Base-by-base conservation (phyloP, 495 filamentous ascomycete species). In the Aspergillus ostianus region DNA sequence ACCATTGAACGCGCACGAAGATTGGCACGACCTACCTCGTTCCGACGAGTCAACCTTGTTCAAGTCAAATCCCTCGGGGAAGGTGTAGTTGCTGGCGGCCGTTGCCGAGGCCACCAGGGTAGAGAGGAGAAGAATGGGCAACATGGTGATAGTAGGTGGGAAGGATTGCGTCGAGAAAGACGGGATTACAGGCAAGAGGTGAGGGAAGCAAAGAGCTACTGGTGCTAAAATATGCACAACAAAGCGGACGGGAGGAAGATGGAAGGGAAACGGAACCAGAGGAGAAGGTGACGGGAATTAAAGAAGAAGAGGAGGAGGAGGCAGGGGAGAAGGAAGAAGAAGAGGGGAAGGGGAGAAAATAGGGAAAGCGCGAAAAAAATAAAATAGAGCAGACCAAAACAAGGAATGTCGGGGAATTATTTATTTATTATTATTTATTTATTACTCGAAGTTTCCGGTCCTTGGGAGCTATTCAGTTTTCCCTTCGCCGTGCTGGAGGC, bases 51-150 rank as follows among this genome's bases (percentile, higher is more conserved):
- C 61, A 29, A 78, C 69, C 51, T 64, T 47, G 49, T 59, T 69
- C 49, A 77, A 57, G 60, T 79, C 69, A 62, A 77, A 80, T n/a
- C 69, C 73, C 13, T 62, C 47, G 30, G 77, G 77, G 45, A 78
- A 60, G 48, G 68, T 76, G 64, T 73, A 77, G 53, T 68, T 63
- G 54, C 59, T 59, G 44, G 60, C 69, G 21, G 71, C 60, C 32
- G 66, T 65, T 51, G 65, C 70, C 32, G 68, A 59, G 30, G 67
- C 68, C 19, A 65, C 67, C n/a, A 78, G 57, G 44, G 69, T 51
- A 20, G 73, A 70, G 58, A 80, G 57, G 59, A 75, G 61, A n/a
- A 73, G 59, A 44, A 69, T 53, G 55, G 70, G 62, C 55, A 67
- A 62, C 75, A 77, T 77, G 61, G 53, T 73, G 66, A 55, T 55